A percentile compares a stretch with the other conserved stretches of the same genome.
These are phyloP conservation scores for Endocalyx cinctus DNA, from an alignment of 2,329 filamentous ascomycete genomes.

Conservation along the genomic window DNA sequence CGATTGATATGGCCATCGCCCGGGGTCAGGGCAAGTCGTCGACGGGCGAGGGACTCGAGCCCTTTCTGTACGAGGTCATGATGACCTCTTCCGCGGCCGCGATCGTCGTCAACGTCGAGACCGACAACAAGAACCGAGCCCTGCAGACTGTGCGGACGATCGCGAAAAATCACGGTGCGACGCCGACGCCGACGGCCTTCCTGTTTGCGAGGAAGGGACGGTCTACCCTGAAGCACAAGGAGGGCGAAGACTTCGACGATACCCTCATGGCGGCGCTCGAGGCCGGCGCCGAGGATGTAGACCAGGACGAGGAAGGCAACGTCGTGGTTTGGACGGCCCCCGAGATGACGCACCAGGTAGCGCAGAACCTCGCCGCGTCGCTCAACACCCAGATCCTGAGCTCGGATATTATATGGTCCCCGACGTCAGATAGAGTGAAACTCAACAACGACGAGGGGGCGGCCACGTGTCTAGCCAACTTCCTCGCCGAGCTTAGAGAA, in stretches of 20 bases:
- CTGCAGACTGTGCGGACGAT: slow-evolving; percentile 67
- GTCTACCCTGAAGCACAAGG: slow-evolving; percentile 53
- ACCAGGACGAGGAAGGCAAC: slow-evolving; percentile 62
- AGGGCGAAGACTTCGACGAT: slow-evolving; percentile 56
- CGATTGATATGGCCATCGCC: slow-evolving; percentile 81
- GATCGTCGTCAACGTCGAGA: slow-evolving; percentile 79
- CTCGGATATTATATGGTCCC: slow-evolving; percentile 78
- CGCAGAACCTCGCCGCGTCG: slow-evolving; percentile 57
- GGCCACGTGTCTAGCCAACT: slow-evolving; percentile 51
- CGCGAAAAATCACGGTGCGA: slow-evolving; percentile 68
- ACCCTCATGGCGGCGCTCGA: slow-evolving; percentile 80
- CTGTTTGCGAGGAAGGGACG: slow-evolving; percentile 80
- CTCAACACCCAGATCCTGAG: slow-evolving; percentile 65
- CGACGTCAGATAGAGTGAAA: slow-evolving; percentile 70
- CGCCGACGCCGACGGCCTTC: slow-evolving; percentile 70
- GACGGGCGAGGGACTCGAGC: slow-evolving; percentile 71
- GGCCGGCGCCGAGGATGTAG: slow-evolving; percentile 72
- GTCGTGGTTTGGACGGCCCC: slow-evolving; percentile 70
- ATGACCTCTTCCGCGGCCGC: slow-evolving; percentile 71
- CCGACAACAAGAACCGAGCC: slow-evolving; percentile 71
- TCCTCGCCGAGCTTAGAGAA: slow-evolving; percentile 60
- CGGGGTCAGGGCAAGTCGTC: slow-evolving; percentile 81
- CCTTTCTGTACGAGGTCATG: slow-evolving; percentile 73
- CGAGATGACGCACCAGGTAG: slow-evolving; percentile 57
- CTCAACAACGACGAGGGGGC: slow-evolving; percentile 55